Base-by-base conservation (phyloP, 176 grass and related monocot genomes). In the Lolium multiflorum region DNA sequence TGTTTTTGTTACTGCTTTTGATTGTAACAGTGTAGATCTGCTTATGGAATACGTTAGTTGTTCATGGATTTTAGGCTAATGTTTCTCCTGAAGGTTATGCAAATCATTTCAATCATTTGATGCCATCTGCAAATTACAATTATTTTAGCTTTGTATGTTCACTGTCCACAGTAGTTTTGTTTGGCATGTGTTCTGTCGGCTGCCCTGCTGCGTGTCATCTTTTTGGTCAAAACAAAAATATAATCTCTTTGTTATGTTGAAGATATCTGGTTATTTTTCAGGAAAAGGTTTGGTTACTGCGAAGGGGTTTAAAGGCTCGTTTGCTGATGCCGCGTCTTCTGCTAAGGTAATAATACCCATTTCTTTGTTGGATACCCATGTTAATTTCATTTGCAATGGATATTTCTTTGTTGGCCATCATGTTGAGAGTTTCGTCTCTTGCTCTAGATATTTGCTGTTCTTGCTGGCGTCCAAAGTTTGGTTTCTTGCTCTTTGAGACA, bases 381-480 rank as follows among this genome's bases (percentile, higher is more conserved):
- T 41, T 68, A 2, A 52, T 86, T 77, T 90, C 20, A 41, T 89
- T 85, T 49, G 41, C 7, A 61, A 26, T 76, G 39, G 49, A 74
- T 66, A 16, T 81, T 80, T 88, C 38, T 54, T 38, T 81, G 55
- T 57, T 71, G 37, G 35, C 11, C 24, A 57, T 75, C 20, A 54
- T 87, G 60, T 47, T 59, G 24, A 61, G 22, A 57, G 55, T 64
- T 81, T 62, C 74, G 14, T 48, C 6, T 47, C 18, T 50, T 92
- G 39, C 50, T 77, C 11, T 56, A 95, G 93, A 89, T 90, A 54
- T 95, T 95, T 92, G 93, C 90, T 82, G 91, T 95, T 87, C 91
- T 95, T 80, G 91, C 93, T 63, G 91, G 93, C 14, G 90, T 95
- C 74, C 93, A 92, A 83, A 92, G 93, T 87, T 89, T 95, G 50